Evolutionary conservation across 192 early-diverging fungal genomes (phyloP), one percentile per base, ranked within the genome.

Genomic region (Chytriomyces hyalinus): DNA sequence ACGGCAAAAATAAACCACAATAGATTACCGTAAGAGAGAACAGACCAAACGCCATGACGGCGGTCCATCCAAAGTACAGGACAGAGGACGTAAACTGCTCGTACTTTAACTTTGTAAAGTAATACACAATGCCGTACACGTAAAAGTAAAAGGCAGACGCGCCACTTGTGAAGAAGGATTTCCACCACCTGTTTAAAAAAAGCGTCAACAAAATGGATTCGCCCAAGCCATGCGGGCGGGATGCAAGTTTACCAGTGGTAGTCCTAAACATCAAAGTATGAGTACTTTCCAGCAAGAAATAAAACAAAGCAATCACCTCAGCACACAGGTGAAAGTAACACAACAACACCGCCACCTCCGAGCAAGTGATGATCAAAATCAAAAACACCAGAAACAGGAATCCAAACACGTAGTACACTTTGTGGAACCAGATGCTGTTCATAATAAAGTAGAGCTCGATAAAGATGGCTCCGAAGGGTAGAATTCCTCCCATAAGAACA

Each of bases 91-190:
- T 82, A 66, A 92, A 87, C 26, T 89, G 86, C 6, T 65, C 61
- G 49, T 71, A 61, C 28, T 78, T 61, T 17, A 97, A 81, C 24
- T 87, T 83, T 11, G 87, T 92, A 26, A 85, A 83, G 81, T 91
- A 92, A 79, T 92, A 97, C 61, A 88, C 80, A 70, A 93, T 84
- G 53, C 92, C 84, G 84, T 96, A 96, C 49, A 90, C 79, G 78
- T 94, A 93, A 48, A 95, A 89, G 82, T 95, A 97, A 66, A 92
- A 57, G 9, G 90, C 88, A 8, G 89, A 93, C 62, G 91, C 90
- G 10, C 87, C 94, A 7, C 90, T 87, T 6, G 93, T 90, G 15
- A 92, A 85, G 84, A 95, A 97, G 6, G 93, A 89, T 61, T 92
- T 82, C 97, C 97, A 98, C 95, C 95, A 96, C 94, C 94, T 93